phyloP scores from a whole-genome alignment of 2,329 filamentous ascomycete species.

The Fusarium mangiferae region DNA sequence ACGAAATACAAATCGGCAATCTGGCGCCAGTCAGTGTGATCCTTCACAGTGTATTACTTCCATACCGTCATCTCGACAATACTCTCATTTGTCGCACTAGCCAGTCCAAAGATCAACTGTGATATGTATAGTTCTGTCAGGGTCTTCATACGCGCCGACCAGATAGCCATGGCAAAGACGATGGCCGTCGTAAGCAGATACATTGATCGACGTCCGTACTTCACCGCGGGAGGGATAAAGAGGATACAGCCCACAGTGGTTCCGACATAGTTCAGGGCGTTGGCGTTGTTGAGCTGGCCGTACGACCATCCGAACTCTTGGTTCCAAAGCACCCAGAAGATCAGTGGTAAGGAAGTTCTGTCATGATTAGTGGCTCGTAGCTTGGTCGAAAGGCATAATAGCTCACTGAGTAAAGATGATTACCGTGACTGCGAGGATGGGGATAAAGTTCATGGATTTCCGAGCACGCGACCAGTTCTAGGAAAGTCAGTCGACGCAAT shows the following conservation, averaged over 20 bases:
- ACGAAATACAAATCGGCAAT: slow-evolving; percentile 46
- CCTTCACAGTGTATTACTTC: neutral
- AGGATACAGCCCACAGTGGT: slow-evolving; percentile 45
- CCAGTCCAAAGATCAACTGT: slow-evolving; percentile 45
- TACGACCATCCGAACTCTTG: slow-evolving; percentile 40
- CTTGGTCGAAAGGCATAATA: no score
- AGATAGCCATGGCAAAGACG: slow-evolving; percentile 9
- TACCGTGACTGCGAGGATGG: neutral
- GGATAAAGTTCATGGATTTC: neutral
- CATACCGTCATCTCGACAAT: slow-evolving; percentile 50
- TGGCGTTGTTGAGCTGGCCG: slow-evolving; percentile 36
- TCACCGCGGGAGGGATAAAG: slow-evolving; percentile 47
- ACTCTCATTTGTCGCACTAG: slow-evolving; percentile 50
- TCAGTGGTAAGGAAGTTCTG: slow-evolving; percentile 35
- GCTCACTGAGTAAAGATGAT: neutral
- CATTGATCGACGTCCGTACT: slow-evolving; percentile 44
- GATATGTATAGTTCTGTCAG: neutral
- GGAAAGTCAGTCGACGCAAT: neutral
- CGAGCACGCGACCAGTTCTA: neutral
- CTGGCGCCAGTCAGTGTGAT: neutral
- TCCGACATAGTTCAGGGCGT: slow-evolving; percentile 42
- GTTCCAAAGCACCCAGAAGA: slow-evolving; percentile 45
- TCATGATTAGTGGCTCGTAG: neutral
- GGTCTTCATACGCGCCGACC: neutral
- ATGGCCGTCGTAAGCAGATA: slow-evolving; percentile 39